Conservation (phyloP, 2,329 filamentous ascomycete genomes). For the Penicillium sp. region DNA sequence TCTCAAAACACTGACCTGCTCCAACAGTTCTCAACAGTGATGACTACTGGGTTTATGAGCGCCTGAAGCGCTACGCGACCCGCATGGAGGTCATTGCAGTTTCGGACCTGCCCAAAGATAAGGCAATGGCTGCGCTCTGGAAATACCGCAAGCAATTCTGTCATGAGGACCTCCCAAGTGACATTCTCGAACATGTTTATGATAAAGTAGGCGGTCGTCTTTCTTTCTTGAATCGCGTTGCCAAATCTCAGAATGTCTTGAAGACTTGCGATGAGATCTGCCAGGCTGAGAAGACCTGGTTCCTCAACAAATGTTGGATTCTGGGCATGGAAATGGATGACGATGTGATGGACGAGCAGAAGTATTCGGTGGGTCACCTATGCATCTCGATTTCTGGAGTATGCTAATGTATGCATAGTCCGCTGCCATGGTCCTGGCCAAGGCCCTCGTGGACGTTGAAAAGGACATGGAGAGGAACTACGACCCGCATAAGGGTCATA, state of each 20-base stretch:
- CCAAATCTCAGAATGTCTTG: slow-evolving; percentile 81
- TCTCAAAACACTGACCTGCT: background rate
- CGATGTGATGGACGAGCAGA: slow-evolving; percentile 98
- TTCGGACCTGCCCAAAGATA: slow-evolving; percentile 74
- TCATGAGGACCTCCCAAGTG: slow-evolving; percentile 55
- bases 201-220: slow-evolving; percentile 83
- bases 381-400: background rate
- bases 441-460: slow-evolving; percentile 84
- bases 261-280: slow-evolving; percentile 73
- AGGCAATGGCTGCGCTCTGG: slow-evolving; percentile 74
- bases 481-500: slow-evolving; percentile 66
- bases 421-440: slow-evolving; percentile 89
- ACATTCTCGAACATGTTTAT: slow-evolving; percentile 75
- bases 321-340: slow-evolving; percentile 81
- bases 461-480: slow-evolving; percentile 63
- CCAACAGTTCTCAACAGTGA: slow-evolving; percentile 85
- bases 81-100: slow-evolving; percentile 93
- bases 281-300: slow-evolving; percentile 73
- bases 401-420: slow-evolving; percentile 55
- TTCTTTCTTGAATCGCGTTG: slow-evolving; percentile 84
- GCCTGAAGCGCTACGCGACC: slow-evolving; percentile 86
- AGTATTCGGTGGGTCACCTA: slow-evolving; percentile 72
- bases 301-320: slow-evolving; percentile 77
- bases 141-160: slow-evolving; percentile 83
- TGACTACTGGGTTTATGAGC: slow-evolving; percentile 98